Conservation (phyloP, 129 eudicot genomes). For the Chrysanthemum seticuspe region DNA sequence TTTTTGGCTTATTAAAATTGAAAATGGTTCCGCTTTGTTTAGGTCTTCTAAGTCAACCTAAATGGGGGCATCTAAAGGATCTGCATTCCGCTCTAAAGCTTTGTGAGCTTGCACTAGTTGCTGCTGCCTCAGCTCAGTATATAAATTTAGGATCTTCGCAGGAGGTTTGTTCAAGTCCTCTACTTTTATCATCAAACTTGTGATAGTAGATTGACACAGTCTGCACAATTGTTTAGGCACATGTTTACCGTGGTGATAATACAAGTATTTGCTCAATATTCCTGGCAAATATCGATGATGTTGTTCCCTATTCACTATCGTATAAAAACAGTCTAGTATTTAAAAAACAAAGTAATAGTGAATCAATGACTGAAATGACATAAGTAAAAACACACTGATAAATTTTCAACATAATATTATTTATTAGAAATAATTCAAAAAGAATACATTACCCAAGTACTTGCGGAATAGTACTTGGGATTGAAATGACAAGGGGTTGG, state of each 20-base stretch:
- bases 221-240: slow-evolving; percentile 50
- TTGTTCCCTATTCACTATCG: no score
- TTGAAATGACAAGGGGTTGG: no score
- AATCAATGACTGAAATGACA: no score
- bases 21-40: not conserved
- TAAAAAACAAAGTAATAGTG: no score
- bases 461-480: no score
- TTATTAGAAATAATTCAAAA: no score
- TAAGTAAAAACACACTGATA: no score
- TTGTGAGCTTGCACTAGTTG: slow-evolving; percentile 92
- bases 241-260: slow-evolving; percentile 55
- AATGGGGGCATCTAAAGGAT: slow-evolving; percentile 95
- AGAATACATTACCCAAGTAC: no score
- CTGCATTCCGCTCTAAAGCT: slow-evolving; percentile 95
- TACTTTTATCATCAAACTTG: not conserved
- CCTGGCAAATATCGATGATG: slow-evolving; percentile 91
- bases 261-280: slow-evolving; percentile 68
- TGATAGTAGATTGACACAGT: slow-evolving; percentile 2
- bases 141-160: slow-evolving; percentile 75
- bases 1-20: slow-evolving; percentile 9
- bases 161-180: slow-evolving; percentile 60
- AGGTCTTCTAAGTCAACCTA: slow-evolving; percentile 91
- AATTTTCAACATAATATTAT: no score
- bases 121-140: slow-evolving; percentile 83
- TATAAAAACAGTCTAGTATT: no score